Base-by-base conservation (phyloP, 257 asterid species). In the Asclepias syriaca region DNA sequence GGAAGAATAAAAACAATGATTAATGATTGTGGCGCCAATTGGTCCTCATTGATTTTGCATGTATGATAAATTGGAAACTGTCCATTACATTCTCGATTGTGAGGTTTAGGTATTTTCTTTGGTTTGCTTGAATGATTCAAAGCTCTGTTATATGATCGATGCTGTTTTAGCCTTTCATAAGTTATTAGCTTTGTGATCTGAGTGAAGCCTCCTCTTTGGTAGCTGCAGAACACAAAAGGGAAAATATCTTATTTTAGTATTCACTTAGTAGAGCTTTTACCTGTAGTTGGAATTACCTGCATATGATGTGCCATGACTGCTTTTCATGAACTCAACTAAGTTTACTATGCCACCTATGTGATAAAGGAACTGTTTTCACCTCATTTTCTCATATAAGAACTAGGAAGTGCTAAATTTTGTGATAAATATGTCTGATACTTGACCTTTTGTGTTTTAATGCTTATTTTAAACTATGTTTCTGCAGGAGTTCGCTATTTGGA, bases 401-500 rank as follows among this genome's bases (percentile, higher is more conserved):
- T 29, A 49, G 29, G 18, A 29, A 49, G n/a, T 18, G n/a, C 9
- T 37, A 37, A 63, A 63, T 63, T 34, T 22, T 32, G 49, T 18
- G 49, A 37, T 63, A 18, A 37, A 14, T 50, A 15, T 49, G n/a
- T 19, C 53, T 7, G 48, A 8, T 45, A 2, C 15, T 45, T 59
- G 16, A 24, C 27, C 21, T 60, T 29, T 2, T 72, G 45, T 54
- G 4, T 54, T 61, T 48, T 61, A 54, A 49, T 63, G 32, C 65
- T 61, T 48, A 65, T 29, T 32, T 66, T 60, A 68, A 53, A 45
- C 54, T 21, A 65, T 75, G 65, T 68, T 51, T 58, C 79, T 77
- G 72, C 94, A 94, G 99, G 99, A 75, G 97, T 94, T 63, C 97
- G 98, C 77, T 94, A 94, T 85, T 86, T 94, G 95, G 99, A 91